Conservation (phyloP, 805 yeast genomes). For the Saturnispora sanitii region DNA sequence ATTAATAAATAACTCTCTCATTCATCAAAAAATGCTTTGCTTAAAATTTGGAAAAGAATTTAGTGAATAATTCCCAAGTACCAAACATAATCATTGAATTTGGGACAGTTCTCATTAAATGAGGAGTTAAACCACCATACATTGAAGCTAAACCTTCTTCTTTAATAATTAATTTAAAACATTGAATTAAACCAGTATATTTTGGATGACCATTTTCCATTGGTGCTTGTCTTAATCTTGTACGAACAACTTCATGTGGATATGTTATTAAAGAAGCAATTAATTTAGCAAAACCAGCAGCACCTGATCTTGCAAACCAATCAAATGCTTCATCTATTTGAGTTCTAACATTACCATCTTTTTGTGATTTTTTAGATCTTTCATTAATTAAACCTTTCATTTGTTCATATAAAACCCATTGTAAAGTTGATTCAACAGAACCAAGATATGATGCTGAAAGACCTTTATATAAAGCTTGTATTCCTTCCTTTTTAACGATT, state of each 20-base stretch:
- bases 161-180: constrained; percentile 72
- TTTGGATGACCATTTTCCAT: constrained; percentile 56
- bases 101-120: constrained; percentile 91
- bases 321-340: constrained; percentile 60
- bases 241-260: constrained; percentile 96
- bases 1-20: no score
- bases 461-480: constrained; percentile 78
- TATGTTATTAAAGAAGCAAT: constrained; percentile 87
- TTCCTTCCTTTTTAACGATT: constrained; percentile 68
- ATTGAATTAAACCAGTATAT: constrained; percentile 82
- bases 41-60: constrained; percentile 34
- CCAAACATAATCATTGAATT: constrained; percentile 98
- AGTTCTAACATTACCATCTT: constrained; percentile 31
- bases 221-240: constrained; percentile 93
- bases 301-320: constrained; percentile 95
- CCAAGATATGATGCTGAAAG: constrained; percentile 90
- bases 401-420: constrained; percentile 95
- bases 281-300: constrained; percentile 95
- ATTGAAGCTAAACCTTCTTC: constrained; percentile 90
- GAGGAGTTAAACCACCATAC: constrained; percentile 98
- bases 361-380: constrained; percentile 33
- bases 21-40: background rate
- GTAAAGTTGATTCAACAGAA: constrained; percentile 83
- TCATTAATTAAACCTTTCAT: constrained; percentile 64
- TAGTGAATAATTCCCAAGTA: constrained; percentile 85